Percentiles rank a stretch among this genome's conserved stretches.
Evolutionary conservation across 352 stramenopile species (phyloP).

Genomic region (Phytopythium cucurbitacearum): DNA sequence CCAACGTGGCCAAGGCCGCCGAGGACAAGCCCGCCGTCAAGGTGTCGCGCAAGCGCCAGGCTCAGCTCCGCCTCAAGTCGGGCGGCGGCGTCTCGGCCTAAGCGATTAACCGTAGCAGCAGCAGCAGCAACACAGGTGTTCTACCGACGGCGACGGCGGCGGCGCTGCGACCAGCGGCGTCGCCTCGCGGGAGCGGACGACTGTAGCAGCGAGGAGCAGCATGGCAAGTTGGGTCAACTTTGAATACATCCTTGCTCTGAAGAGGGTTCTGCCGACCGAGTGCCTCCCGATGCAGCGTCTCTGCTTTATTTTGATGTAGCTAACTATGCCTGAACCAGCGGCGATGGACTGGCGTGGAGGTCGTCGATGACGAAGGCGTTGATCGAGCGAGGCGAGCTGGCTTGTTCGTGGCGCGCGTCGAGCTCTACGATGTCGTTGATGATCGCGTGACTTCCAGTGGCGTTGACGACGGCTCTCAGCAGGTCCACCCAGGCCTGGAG

Average conservation of each 20-base stretch:
- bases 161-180: no score
- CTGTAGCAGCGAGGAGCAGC: constrained; percentile 37
- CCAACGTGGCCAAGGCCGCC: constrained; percentile 91
- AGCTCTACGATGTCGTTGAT: constrained; percentile 40
- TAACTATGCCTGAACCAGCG: no score
- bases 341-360: no score
- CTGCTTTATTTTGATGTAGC: not conserved
- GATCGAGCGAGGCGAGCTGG: no score
- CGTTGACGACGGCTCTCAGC: constrained; percentile 28
- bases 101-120: not conserved
- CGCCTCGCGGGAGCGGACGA: constrained; percentile 17
- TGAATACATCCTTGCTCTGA: constrained; percentile 81
- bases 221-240: constrained; percentile 44
- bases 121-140: no score
- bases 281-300: not conserved
- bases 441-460: constrained; percentile 23
- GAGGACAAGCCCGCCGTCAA: constrained; percentile 86
- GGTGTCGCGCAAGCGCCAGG: constrained; percentile 87
- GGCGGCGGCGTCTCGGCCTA: constrained; percentile 80
- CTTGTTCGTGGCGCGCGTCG: constrained; percentile 1
- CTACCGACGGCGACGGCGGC: no score
- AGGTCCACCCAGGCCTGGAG: constrained; percentile 40
- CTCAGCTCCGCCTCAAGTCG: constrained; percentile 87
- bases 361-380: no score
- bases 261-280: constrained; percentile 66